Evolutionary conservation across 331 rosid species (phyloP).

Genomic region (Spiraea crenata): DNA sequence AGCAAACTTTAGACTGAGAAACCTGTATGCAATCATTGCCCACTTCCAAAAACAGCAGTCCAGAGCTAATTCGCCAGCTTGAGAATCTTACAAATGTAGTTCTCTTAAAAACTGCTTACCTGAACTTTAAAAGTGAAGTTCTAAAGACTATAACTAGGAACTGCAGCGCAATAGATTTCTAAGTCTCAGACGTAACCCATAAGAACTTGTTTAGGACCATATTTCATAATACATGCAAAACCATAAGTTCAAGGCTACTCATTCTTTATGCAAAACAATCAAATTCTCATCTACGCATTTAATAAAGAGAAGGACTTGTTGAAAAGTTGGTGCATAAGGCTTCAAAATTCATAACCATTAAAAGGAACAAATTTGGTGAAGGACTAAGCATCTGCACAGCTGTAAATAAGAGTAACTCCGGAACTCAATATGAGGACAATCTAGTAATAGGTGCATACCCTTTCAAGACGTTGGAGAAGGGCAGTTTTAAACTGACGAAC

Average conservation of each 20-base stretch:
- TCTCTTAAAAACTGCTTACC: too few species aligned
- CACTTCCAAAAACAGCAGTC: not conserved
- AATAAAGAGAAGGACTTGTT: too few species aligned
- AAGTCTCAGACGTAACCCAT: too few species aligned
- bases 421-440: not conserved
- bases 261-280: not conserved
- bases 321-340: too few species aligned
- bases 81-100: too few species aligned
- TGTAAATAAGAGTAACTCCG: not conserved
- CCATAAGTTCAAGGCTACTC: not conserved
- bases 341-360: too few species aligned
- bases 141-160: not conserved
- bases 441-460: conserved; percentile 45
- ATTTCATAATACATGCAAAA: not conserved
- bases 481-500: conserved; percentile 98
- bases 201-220: not conserved
- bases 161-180: not conserved
- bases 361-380: not conserved
- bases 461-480: conserved; percentile 93
- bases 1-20: not conserved
- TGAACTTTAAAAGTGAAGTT: too few species aligned
- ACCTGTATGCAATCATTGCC: too few species aligned
- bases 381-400: not conserved
- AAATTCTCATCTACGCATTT: too few species aligned
- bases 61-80: not conserved